These are phyloP conservation scores for Aechmea fasciata DNA, from an alignment of 176 grass and related monocot genomes.

Conservation along the genomic window DNA sequence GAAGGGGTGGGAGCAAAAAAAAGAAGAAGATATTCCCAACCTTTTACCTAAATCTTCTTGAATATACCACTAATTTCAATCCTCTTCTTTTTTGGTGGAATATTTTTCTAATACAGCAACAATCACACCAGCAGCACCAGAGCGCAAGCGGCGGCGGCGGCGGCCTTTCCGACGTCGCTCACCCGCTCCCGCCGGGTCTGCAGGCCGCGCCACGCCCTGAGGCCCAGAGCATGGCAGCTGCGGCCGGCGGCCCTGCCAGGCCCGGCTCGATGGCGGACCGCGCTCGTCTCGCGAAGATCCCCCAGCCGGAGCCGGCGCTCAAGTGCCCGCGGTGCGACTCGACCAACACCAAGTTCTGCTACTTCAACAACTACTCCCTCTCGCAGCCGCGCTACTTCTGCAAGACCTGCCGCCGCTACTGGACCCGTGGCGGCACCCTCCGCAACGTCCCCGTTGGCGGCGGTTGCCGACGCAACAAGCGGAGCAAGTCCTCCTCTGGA, in stretches of 20 bases:
- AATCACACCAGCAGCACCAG: conserved; percentile 37
- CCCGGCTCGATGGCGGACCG: conserved; percentile 64
- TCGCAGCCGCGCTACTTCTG: conserved; percentile 99
- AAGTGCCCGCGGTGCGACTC: conserved; percentile 94
- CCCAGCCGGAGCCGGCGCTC: conserved; percentile 69
- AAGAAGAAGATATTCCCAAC: conserved; percentile 16
- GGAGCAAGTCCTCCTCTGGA: conserved; percentile 50
- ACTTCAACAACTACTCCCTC: conserved; percentile 99
- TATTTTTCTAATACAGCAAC: conserved; percentile 47
- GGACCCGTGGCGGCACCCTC: conserved; percentile 90
- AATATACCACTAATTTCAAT: conserved; percentile 51
- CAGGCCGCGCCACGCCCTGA: conserved; percentile 15
- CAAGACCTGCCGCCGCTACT: conserved; percentile 99
- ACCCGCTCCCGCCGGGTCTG: conserved; percentile 14
- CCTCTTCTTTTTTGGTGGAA: background rate
- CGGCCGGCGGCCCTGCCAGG: conserved; percentile 11
- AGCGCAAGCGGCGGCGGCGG: conserved; percentile 17
- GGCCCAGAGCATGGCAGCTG: conserved; percentile 7
- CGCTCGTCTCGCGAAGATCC: conserved; percentile 65
- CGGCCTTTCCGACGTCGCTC: conserved; percentile 29
- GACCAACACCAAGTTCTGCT: conserved; percentile 97
- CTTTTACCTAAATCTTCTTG: conserved; percentile 34
- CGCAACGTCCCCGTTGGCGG: conserved; percentile 95
- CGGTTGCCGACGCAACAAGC: conserved; percentile 87
- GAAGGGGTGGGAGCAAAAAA: background rate